phyloP scores from a whole-genome alignment of 129 eudicot species.

The Smallanthus sonchifolius region DNA sequence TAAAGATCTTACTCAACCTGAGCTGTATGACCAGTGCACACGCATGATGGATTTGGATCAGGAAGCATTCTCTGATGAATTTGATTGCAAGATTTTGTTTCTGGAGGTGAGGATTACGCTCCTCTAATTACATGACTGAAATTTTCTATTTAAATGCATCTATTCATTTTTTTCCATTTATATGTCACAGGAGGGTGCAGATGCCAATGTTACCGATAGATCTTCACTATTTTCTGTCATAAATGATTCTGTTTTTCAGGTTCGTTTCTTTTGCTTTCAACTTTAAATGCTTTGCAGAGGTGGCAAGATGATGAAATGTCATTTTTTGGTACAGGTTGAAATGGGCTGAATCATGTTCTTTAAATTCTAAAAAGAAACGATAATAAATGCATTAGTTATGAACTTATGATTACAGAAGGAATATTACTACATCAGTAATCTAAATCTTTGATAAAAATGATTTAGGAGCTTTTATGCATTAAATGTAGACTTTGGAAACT shows the following conservation, averaged over 20 bases:
- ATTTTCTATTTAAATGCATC: neutral
- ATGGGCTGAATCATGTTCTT: neutral
- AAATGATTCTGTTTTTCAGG: constrained; percentile 75
- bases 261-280: constrained; percentile 8
- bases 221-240: constrained; percentile 34
- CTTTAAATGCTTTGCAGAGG: neutral
- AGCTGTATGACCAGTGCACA: constrained; percentile 55
- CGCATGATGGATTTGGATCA: constrained; percentile 43
- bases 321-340: neutral
- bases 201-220: constrained; percentile 29
- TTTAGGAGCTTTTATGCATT: neutral
- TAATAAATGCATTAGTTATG: too few species aligned
- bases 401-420: neutral
- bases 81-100: constrained; percentile 46
- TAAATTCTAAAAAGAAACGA: neutral
- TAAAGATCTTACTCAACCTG: constrained; percentile 64
- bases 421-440: neutral
- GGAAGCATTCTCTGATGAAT: constrained; percentile 27
- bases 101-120: constrained; percentile 47
- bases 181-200: constrained; percentile 39
- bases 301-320: neutral
- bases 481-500: neutral
- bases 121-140: neutral
- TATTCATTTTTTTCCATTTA: neutral
- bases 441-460: neutral